phyloP scores from a whole-genome alignment of 257 asterid species.

The Solanum tacnaense region DNA sequence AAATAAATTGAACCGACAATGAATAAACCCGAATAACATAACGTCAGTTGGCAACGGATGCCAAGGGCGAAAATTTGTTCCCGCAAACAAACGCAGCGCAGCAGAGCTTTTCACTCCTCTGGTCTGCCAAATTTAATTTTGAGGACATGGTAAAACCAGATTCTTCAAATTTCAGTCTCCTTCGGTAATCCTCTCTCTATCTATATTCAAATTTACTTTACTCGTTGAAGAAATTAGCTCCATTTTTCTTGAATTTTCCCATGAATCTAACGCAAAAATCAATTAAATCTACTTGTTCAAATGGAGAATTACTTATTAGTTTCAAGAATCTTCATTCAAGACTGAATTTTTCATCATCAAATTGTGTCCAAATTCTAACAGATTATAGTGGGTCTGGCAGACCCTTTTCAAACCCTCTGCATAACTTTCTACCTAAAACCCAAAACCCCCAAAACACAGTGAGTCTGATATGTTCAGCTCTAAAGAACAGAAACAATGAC shows the following conservation, averaged over 20 bases:
- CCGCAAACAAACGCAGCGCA: too few relatives aligned
- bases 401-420: slow-evolving; percentile 36
- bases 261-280: neutral
- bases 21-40: too few relatives aligned
- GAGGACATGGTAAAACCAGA: neutral
- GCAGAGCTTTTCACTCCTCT: too few relatives aligned
- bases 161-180: neutral
- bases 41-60: too few relatives aligned
- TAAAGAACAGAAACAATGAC: slow-evolving; percentile 32
- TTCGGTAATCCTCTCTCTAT: neutral
- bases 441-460: slow-evolving; percentile 72
- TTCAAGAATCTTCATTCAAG: neutral
- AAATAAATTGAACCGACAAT: too few relatives aligned
- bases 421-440: slow-evolving; percentile 51
- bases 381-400: neutral
- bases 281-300: neutral
- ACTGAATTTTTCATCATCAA: neutral
- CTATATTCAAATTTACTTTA: neutral
- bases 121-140: too few relatives aligned
- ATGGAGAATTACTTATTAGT: neutral
- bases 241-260: neutral
- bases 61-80: too few relatives aligned
- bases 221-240: neutral
- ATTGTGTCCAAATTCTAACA: slow-evolving; percentile 22
- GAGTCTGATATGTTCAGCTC: slow-evolving; percentile 36